Base-by-base conservation (phyloP, 2,329 filamentous ascomycete genomes). In the Cladorrhinum sp. region DNA sequence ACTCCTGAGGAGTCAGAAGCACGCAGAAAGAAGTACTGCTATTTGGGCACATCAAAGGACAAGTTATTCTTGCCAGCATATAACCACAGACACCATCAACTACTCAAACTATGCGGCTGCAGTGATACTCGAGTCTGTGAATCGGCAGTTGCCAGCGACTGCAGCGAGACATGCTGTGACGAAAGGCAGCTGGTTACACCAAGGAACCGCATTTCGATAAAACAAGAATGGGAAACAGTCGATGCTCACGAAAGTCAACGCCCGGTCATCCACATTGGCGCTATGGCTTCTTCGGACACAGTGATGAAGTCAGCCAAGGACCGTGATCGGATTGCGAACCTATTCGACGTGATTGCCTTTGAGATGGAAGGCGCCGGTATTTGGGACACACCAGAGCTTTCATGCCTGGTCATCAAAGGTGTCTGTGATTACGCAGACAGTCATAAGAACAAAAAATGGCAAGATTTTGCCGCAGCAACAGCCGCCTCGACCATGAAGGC, bases 361-460 rank as follows among this genome's bases (percentile, higher is more conserved):
- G 54, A 61, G 22, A 61, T 61, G 59, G 59, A 61, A 27, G 54
- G 53, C 41, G n/a, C 55, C 48, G 36, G 56, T 41, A 23, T 55
- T 4, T 55, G 32, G 52, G 52, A 55, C n/a, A 45, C 22, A 16
- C 36, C 36, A 7, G 20, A 36, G 5, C 7, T 25, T 6, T 50
- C 69, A 1, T 70, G 66, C 24, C 50, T 77, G 7, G 66, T 77
- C 6, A 69, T 77, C 59, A 76, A 76, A 57, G 72, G 73, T n/a
- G 71, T 74, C 1, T 74, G 71, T 61, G 73, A 77, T 63, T 77
- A 77, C 61, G 70, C 73, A 0, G 75, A 77, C 59, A 71, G 71
- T 45, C 75, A 77, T 62, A 76, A 76, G 62, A 71, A 67, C 57
- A 72, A 74, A 38, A 58, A 22, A 3, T 77, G 72, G 72, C 74